Evolutionary conservation across 1,284 basidiomycete species (phyloP).

Genomic region (Leccinum insigne): DNA sequence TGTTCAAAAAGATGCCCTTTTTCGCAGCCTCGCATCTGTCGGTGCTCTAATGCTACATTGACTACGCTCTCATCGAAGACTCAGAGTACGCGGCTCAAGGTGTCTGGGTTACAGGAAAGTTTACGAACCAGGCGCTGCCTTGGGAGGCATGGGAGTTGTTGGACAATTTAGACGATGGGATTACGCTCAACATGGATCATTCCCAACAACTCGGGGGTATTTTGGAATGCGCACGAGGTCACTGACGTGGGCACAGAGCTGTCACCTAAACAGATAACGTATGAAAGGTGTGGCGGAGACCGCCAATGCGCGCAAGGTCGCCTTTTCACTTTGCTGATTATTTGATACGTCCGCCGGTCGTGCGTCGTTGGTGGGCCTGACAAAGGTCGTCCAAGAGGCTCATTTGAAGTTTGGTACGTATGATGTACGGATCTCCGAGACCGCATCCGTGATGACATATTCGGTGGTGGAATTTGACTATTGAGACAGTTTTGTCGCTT

Average conservation of each 20-base stretch:
- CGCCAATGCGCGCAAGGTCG: conserved; percentile 55
- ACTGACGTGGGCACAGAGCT: background rate
- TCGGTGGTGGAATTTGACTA: background rate
- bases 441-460: conserved; percentile 12
- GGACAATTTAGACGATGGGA: conserved; percentile 43
- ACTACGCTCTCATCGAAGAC: conserved; percentile 53
- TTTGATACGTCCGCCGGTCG: conserved; percentile 41
- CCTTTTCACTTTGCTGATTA: conserved; percentile 57
- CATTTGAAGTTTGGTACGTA: conserved; percentile 42
- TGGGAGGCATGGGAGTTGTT: conserved; percentile 50
- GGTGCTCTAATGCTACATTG: conserved; percentile 67
- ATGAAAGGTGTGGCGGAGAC: too few species aligned
- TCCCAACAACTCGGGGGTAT: conserved; percentile 45
- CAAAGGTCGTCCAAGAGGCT: conserved; percentile 41
- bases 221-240: background rate
- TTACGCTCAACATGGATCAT: conserved; percentile 57
- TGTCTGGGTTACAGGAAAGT: conserved; percentile 58
- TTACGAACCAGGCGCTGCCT: conserved; percentile 43
- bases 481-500: too few species aligned
- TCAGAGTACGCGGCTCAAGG: conserved; percentile 54
- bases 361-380: conserved; percentile 9
- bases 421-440: conserved; percentile 5
- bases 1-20: conserved; percentile 62
- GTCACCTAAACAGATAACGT: too few species aligned
- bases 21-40: conserved; percentile 74